Conservation (phyloP, 2,329 filamentous ascomycete species). For the Dryadomyces quercivorus region DNA sequence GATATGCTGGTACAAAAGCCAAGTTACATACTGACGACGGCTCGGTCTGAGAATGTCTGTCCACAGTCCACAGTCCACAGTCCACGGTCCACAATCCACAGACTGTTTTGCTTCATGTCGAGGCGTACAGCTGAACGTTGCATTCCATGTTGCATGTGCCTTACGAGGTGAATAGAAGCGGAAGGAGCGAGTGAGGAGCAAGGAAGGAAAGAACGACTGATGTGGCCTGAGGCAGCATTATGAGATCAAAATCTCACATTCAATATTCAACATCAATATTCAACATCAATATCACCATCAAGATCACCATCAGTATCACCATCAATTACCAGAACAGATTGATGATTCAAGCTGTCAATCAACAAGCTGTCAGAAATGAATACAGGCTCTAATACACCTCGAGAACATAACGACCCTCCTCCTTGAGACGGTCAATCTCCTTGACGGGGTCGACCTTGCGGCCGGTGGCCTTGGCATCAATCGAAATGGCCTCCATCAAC, state of each 20-base stretch:
- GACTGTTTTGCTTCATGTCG: not conserved
- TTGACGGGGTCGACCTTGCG: constrained; percentile 78
- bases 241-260: too few species aligned
- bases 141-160: too few species aligned
- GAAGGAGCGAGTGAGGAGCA: too few species aligned
- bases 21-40: not conserved
- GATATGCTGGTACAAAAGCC: not conserved
- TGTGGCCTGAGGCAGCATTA: not conserved
- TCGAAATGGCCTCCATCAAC: constrained; percentile 78
- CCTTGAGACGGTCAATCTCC: constrained; percentile 97
- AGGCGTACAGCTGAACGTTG: too few species aligned
- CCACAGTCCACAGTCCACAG: too few species aligned
- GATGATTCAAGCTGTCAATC: too few species aligned
- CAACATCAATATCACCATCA: not conserved
- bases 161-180: too few species aligned
- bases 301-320: not conserved
- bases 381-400: constrained; percentile 64
- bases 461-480: constrained; percentile 54
- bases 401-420: constrained; percentile 83
- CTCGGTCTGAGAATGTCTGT: not conserved
- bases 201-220: too few species aligned
- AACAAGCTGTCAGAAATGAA: too few species aligned
- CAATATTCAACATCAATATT: not conserved
- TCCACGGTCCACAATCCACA: too few species aligned
- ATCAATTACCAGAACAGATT: too few species aligned